Evolutionary conservation across 2,329 filamentous ascomycete species (phyloP).

Genomic region (Diaporthe longicolla): DNA sequence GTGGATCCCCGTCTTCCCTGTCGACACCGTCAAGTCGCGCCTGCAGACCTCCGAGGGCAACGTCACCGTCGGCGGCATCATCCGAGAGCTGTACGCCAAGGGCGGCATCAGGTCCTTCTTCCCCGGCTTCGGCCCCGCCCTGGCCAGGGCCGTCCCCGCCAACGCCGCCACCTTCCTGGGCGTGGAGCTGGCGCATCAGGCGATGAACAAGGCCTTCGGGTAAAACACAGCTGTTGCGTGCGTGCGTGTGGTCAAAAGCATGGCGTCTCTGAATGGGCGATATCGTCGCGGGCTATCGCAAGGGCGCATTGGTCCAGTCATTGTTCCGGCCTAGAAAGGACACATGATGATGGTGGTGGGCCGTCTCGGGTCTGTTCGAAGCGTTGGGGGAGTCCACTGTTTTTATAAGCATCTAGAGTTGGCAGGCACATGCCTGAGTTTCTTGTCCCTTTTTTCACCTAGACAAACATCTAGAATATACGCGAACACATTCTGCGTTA

Average conservation of each 20-base stretch:
- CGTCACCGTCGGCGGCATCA: constrained; percentile 83
- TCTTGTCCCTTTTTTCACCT: neutral
- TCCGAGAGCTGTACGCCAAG: constrained; percentile 84
- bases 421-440: constrained; percentile 17
- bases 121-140: constrained; percentile 92
- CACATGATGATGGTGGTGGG: neutral
- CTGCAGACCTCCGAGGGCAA: constrained; percentile 89
- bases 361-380: neutral
- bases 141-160: constrained; percentile 93
- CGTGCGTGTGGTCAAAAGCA: neutral
- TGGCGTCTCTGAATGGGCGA: neutral
- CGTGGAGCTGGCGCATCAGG: constrained; percentile 86
- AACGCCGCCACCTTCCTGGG: constrained; percentile 96
- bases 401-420: constrained; percentile 9
- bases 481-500: neutral
- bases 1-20: constrained; percentile 99
- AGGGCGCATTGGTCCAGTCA: neutral
- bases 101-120: constrained; percentile 95
- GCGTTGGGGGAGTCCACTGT: constrained; percentile 4
- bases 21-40: constrained; percentile 96
- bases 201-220: constrained; percentile 82
- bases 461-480: neutral
- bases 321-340: neutral
- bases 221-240: constrained; percentile 44
- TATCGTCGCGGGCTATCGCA: neutral